Evolutionary conservation across 768 basidiomycete species (phyloP).

Genomic region (Suillus bovinus): DNA sequence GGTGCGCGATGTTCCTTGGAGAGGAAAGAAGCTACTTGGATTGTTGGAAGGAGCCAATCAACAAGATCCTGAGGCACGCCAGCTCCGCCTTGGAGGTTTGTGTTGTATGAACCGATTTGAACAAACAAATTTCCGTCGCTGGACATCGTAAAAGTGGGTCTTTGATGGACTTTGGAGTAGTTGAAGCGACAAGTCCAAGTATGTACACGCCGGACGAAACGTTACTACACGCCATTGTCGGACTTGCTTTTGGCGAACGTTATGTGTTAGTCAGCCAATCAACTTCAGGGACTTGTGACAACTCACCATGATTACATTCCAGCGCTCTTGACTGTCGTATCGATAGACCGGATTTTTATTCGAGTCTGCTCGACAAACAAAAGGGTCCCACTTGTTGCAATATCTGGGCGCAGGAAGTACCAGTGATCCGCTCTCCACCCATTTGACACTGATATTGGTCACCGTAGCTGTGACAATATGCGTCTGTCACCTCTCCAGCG

Average conservation of each 20-base stretch:
- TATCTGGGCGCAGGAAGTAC: too few relatives aligned
- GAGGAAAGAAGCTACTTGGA: conserved; percentile 74
- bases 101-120: conserved; percentile 89
- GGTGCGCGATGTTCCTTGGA: conserved; percentile 65
- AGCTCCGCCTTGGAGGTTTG: conserved; percentile 76
- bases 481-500: too few relatives aligned
- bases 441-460: too few relatives aligned
- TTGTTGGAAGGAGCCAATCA: conserved; percentile 86
- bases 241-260: conserved; percentile 1
- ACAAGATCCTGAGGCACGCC: conserved; percentile 85
- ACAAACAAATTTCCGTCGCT: conserved; percentile 49
- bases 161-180: conserved; percentile 13
- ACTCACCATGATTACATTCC: too few relatives aligned
- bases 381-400: too few relatives aligned
- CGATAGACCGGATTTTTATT: too few relatives aligned
- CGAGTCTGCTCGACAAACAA: too few relatives aligned
- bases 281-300: too few relatives aligned
- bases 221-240: not conserved
- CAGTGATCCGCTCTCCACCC: too few relatives aligned
- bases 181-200: not conserved
- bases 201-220: too few relatives aligned
- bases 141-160: conserved; percentile 7
- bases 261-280: not conserved
- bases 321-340: too few relatives aligned
- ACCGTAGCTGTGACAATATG: too few relatives aligned